These are phyloP conservation scores for Stramenopiles sp. DNA, from an alignment of 352 stramenopile genomes.

Conservation along the genomic window DNA sequence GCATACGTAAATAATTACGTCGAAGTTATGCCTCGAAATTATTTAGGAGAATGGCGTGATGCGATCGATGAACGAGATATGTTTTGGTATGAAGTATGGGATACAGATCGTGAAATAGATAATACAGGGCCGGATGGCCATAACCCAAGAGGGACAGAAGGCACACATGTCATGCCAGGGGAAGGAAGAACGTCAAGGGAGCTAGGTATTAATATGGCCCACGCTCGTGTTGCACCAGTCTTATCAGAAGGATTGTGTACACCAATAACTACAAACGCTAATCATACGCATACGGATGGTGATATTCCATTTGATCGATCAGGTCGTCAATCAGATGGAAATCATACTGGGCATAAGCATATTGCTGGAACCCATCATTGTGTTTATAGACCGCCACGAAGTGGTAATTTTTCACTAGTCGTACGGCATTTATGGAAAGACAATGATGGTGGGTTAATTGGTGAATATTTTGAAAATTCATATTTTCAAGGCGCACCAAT, in stretches of 20 bases:
- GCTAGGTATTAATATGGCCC: background rate
- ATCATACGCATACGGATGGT: background rate
- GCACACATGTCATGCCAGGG: background rate
- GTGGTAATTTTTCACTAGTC: background rate
- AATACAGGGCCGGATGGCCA: constrained; percentile 22
- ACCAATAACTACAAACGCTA: background rate
- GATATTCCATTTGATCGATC: background rate
- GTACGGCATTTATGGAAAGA: constrained; percentile 27
- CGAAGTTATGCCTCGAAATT: constrained; percentile 20
- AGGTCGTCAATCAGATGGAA: constrained; percentile 19
- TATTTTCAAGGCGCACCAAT: constrained; percentile 28
- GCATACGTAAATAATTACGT: constrained; percentile 36
- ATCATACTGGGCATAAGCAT: constrained; percentile 29
- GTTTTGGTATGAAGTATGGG: constrained; percentile 29
- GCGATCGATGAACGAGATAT: constrained; percentile 17
- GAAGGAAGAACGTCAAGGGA: background rate
- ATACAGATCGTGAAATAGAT: constrained; percentile 15
- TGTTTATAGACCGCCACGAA: background rate
- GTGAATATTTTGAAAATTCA: constrained; percentile 39
- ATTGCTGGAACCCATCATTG: constrained; percentile 15
- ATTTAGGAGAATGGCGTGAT: constrained; percentile 7
- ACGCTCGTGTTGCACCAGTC: background rate
- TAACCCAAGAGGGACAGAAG: constrained; percentile 12
- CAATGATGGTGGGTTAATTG: constrained; percentile 32
- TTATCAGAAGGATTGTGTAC: background rate